Evolutionary conservation across 176 grass and related monocot genomes (phyloP), one percentile per base, ranked within the genome.

Genomic region (Musa acuminata): DNA sequence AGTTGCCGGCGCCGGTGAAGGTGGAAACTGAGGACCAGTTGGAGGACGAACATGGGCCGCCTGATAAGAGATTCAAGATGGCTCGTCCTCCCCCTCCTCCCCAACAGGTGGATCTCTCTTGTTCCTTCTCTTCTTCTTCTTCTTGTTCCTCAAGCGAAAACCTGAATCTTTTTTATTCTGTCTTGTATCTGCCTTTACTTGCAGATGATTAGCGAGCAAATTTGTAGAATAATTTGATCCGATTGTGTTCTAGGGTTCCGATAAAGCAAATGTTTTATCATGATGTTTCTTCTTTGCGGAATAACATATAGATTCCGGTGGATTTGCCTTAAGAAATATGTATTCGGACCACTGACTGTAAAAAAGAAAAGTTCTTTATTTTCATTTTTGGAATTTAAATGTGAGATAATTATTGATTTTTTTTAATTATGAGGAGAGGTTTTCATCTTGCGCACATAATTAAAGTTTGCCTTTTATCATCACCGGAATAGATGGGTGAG

Each of bases 61-160:
- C 74, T 25, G 51, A 80, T 14, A 96, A 96, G 85, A 81, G 78
- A 68, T 73, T 67, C 53, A 87, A 87, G 64, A 58, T 84, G 43
- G 53, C 53, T 3, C 72, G n/a, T 70, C 27, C 68, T 68, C 75
- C 26, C 51, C 51, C 65, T 62, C 20, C 48, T 17, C 62, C 52
- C 64, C 79, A 82, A 79, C 79, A 82, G 62, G 72, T 55, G 51
- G 13, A 54, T 26, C 71, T 26, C 35, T 43, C 35, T 43, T 43
- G 35, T 43, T 43, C 4, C 35, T 43, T 43, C 4, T 67, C 64
- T 13, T 29, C 29, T 67, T 25, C 35, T 67, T n/a, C n/a, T n/a
- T 14, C 68, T 35, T 73, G 8, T 67, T n/a, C 67, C 60, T 60
- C 3, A 2, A 2, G 69, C 50, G 19, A 43, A 48, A 52, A 60